Evolutionary conservation across 2,329 filamentous ascomycete genomes (phyloP), one percentile per base, ranked within the genome.

Genomic region (Phialocephala subalpina): DNA sequence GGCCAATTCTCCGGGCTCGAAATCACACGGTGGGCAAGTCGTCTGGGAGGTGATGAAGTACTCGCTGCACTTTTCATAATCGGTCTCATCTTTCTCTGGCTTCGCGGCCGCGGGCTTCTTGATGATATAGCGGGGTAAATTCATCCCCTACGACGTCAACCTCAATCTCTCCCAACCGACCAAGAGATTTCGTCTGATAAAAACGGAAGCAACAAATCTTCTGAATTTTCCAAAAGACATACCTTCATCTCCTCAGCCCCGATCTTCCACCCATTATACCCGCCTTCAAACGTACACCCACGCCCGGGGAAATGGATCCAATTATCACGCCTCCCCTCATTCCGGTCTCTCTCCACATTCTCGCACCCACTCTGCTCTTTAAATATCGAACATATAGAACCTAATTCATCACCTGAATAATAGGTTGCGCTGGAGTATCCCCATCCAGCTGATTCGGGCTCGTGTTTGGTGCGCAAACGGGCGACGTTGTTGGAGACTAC

Each of bases 21-120:
- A 49, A 25, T 49, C 45, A 25, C 25, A 16, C 22, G 53, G 57
- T 3, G 45, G 29, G 3, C 12, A 36, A 8, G 38, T 62, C 12
- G 65, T 62, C 57, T 64, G 57, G 20, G 53, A 49, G 12, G 65
- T 59, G 2, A 69, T 38, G 18, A 69, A 66, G 36, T 59, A 69
- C 9, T 60, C 55, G 11, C 58, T 62, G 2, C 57, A 49, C 16
- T 62, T 40, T 25, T 63, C 65, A 60, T 62, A 58, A 4, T 64
- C 33, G 16, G 25, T n/a, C 18, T 58, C 65, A 25, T 61, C 33
- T 16, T 58, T 40, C 18, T 67, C 62, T 25, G 59, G 18, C 11
- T 55, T 14, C 14, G 4, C 6, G 25, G 27, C 27, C 42, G 47
- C 35, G 18, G 59, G 53, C 38, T 64, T 66, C n/a, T 9, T 22